Percentiles rank a stretch among this genome's conserved stretches.
These are phyloP conservation scores for Phytopythium montanum DNA, from an alignment of 352 stramenopile species.

Conservation along the genomic window DNA sequence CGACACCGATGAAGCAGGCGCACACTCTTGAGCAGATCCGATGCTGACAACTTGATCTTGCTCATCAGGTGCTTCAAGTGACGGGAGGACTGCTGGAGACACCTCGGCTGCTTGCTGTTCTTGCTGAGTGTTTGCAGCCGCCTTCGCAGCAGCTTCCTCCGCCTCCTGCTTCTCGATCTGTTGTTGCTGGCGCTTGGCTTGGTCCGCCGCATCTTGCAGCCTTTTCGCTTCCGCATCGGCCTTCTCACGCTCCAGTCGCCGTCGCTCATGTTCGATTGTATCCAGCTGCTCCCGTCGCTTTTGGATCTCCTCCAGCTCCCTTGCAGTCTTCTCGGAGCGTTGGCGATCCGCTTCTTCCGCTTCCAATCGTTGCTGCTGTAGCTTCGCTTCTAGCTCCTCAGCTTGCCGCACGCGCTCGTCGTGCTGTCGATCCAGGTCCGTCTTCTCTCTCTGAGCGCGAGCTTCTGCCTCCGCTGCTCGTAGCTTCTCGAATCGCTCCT, in stretches of 20 bases:
- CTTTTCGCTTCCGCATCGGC: constrained; percentile 10
- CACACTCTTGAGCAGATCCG: not conserved
- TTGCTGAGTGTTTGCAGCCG: not conserved
- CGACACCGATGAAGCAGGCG: not conserved
- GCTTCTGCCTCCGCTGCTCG: constrained; percentile 15
- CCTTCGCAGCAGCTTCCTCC: not conserved
- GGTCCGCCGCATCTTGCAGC: constrained; percentile 4
- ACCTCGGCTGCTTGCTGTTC: not conserved
- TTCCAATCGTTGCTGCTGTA: constrained; percentile 16
- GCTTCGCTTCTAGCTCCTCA: constrained; percentile 18
- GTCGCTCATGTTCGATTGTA: constrained; percentile 15
- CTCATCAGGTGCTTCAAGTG: not conserved
- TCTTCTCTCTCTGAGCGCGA: not conserved
- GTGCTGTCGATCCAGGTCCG: constrained; percentile 8
- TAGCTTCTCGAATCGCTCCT: constrained; percentile 22
- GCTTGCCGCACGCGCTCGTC: constrained; percentile 16
- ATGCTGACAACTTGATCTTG: not conserved
- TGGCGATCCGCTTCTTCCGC: constrained; percentile 10
- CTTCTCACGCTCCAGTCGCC: constrained; percentile 6
- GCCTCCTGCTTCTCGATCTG: not conserved
- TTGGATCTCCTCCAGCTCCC: constrained; percentile 12
- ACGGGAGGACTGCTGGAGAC: no score
- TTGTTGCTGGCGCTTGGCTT: constrained; percentile 8
- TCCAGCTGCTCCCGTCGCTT: constrained; percentile 7
- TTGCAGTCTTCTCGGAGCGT: constrained; percentile 6